These are phyloP conservation scores for Ophioceras dolichostomum DNA, from an alignment of 2,329 filamentous ascomycete genomes.

Conservation along the genomic window DNA sequence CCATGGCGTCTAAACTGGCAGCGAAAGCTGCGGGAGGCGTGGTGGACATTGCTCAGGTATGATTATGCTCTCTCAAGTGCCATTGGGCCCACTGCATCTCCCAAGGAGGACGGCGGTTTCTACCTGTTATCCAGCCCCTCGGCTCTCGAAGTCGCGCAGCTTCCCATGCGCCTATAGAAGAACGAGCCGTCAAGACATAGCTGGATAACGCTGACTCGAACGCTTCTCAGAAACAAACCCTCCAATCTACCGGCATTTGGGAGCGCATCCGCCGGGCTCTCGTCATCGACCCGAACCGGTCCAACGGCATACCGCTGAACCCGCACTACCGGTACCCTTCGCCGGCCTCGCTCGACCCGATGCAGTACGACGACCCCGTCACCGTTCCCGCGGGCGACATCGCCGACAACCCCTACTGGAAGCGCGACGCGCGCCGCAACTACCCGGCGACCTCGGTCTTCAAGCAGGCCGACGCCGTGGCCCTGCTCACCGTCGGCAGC, in stretches of 20 bases:
- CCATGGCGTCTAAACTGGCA: conserved; percentile 50
- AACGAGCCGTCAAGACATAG: too few relatives aligned
- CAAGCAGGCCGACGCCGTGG: conserved; percentile 73
- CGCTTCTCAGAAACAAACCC: conserved; percentile 72
- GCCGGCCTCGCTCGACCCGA: conserved; percentile 60
- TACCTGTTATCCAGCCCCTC: not conserved
- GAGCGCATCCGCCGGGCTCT: conserved; percentile 67
- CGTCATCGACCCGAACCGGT: conserved; percentile 76
- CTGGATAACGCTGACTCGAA: not conserved
- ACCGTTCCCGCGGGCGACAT: conserved; percentile 77
- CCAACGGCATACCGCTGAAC: conserved; percentile 86
- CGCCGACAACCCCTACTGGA: conserved; percentile 92
- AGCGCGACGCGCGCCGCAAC: conserved; percentile 72
- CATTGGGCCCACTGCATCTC: not conserved
- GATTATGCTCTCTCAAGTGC: conserved; percentile 6
- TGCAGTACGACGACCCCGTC: conserved; percentile 67
- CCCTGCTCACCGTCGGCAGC: conserved; percentile 75
- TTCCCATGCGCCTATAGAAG: too few relatives aligned
- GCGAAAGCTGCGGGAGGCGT: conserved; percentile 42
- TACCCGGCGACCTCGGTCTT: conserved; percentile 76
- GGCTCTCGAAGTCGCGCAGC: too few relatives aligned
- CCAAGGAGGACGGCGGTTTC: conserved; percentile 7
- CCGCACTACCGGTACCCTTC: conserved; percentile 81
- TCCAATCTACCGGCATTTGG: conserved; percentile 84
- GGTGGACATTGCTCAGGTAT: conserved; percentile 47